Conservation (phyloP, 805 yeast genomes). For the Sungouiella blattae region DNA sequence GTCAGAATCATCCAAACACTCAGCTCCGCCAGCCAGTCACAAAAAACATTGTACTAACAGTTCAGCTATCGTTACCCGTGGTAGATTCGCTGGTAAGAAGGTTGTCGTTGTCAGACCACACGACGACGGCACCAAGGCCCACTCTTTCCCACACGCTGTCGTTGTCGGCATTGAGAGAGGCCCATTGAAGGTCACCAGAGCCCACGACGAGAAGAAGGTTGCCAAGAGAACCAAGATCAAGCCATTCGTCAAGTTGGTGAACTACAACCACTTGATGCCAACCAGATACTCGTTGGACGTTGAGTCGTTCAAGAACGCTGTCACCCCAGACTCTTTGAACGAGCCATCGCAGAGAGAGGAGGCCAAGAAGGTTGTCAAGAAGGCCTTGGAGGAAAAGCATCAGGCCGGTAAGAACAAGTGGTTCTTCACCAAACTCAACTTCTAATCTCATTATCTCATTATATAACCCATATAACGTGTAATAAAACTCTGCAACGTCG, state of each 20-base stretch:
- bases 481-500: constrained; percentile 19
- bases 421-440: constrained; percentile 98
- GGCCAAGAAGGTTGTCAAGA: constrained; percentile 98
- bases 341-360: constrained; percentile 99
- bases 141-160: constrained; percentile 98
- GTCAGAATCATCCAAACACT: no score
- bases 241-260: constrained; percentile 98
- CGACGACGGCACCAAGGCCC: constrained; percentile 98
- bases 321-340: constrained; percentile 88
- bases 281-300: constrained; percentile 98
- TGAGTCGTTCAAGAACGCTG: constrained; percentile 87
- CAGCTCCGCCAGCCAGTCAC: no score
- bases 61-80: constrained; percentile 94
- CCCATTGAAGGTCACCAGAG: constrained; percentile 95
- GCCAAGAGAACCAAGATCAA: constrained; percentile 97
- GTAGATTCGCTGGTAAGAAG: constrained; percentile 99
- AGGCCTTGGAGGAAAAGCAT: constrained; percentile 99
- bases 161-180: constrained; percentile 99
- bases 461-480: constrained; percentile 18
- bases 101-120: constrained; percentile 98
- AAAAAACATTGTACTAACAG: no score
- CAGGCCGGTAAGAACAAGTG: constrained; percentile 99
- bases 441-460: constrained; percentile 58
- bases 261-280: constrained; percentile 99
- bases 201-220: constrained; percentile 91